Evolutionary conservation across 2,329 filamentous ascomycete genomes (phyloP).

Genomic region (Cadophora luteo-olivacea): DNA sequence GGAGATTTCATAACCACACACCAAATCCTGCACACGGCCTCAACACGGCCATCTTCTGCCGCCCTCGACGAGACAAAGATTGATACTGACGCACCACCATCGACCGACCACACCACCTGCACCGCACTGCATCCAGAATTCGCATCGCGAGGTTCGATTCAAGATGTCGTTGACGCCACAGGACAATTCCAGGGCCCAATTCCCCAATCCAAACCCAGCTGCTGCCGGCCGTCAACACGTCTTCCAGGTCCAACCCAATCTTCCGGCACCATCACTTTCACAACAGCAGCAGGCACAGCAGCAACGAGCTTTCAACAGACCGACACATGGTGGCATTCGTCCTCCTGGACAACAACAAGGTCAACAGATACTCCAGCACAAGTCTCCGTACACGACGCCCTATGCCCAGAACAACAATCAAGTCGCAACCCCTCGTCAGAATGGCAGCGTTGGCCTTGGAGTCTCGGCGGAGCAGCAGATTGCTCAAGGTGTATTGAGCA

Average conservation of each 20-base stretch:
- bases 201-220: conserved; percentile 32
- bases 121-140: neutral
- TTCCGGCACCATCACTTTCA: conserved; percentile 38
- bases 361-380: conserved; percentile 37
- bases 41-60: conserved; percentile 1
- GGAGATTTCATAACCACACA: conserved; percentile 21
- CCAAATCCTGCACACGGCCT: conserved; percentile 11
- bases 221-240: conserved; percentile 33
- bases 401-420: conserved; percentile 40
- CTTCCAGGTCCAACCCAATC: conserved; percentile 37
- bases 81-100: conserved; percentile 21
- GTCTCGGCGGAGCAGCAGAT: conserved; percentile 45
- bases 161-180: conserved; percentile 43
- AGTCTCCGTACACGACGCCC: conserved; percentile 42
- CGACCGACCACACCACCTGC: neutral
- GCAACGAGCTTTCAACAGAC: conserved; percentile 33
- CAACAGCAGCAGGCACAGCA: conserved; percentile 31
- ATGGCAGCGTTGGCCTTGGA: conserved; percentile 35
- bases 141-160: conserved; percentile 13
- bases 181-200: conserved; percentile 37
- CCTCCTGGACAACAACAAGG: conserved; percentile 28
- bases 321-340: conserved; percentile 38
- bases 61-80: conserved; percentile 7
- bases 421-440: conserved; percentile 35
- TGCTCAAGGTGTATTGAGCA: conserved; percentile 44